Evolutionary conservation across 306 rosid genomes (phyloP).

Genomic region (Canavalia gladiata): DNA sequence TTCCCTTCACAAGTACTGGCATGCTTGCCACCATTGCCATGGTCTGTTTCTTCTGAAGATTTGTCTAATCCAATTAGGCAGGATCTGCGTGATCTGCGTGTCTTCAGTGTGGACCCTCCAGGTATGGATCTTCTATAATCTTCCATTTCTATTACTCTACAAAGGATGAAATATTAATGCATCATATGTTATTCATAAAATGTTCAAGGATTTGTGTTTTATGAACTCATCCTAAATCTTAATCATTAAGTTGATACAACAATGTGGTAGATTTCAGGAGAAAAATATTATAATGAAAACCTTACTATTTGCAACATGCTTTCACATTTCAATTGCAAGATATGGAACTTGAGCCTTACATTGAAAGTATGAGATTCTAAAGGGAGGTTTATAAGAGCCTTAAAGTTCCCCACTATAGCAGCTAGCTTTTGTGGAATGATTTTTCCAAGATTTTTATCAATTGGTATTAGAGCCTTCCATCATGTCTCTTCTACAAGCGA

Average conservation of each 20-base stretch:
- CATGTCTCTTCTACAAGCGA: too few relatives aligned
- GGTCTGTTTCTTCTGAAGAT: slow-evolving; percentile 89
- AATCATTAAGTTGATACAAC: neutral
- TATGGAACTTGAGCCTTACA: too few relatives aligned
- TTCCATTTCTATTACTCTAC: slow-evolving; percentile 28
- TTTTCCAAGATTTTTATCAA: too few relatives aligned
- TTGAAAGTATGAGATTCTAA: too few relatives aligned
- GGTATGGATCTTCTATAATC: slow-evolving; percentile 59
- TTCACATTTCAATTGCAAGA: too few relatives aligned
- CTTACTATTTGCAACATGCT: neutral
- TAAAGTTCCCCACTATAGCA: too few relatives aligned
- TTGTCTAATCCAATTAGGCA: slow-evolving; percentile 78
- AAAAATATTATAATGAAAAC: neutral
- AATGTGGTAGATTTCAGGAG: neutral
- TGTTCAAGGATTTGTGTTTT: slow-evolving; percentile 15
- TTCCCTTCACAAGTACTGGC: slow-evolving; percentile 93
- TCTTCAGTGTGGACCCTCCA: slow-evolving; percentile 98
- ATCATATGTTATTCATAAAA: neutral
- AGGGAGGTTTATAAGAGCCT: too few relatives aligned
- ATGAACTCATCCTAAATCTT: neutral
- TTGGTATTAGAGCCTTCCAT: too few relatives aligned
- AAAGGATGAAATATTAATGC: slow-evolving; percentile 29
- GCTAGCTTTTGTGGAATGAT: too few relatives aligned
- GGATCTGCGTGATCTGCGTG: slow-evolving; percentile 78
- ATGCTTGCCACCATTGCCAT: slow-evolving; percentile 97